Conservation (phyloP, 345 rosid species). For the Dovyalis caffra region DNA sequence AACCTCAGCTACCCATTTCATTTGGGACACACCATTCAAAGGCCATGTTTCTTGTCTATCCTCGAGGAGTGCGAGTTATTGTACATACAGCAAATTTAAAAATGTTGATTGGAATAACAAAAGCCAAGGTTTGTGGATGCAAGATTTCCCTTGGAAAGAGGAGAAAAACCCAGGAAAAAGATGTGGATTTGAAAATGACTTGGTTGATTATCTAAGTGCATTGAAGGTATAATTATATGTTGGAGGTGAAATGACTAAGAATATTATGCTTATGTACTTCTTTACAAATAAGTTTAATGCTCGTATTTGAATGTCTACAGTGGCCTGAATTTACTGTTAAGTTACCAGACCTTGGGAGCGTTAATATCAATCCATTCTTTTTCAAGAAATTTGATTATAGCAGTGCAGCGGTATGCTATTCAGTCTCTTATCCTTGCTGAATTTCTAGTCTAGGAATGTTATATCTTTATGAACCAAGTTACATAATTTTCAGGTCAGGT, state of each 20-base stretch:
- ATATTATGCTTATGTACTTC: background rate
- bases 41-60: constrained; percentile 88
- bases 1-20: constrained; percentile 83
- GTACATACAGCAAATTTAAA: constrained; percentile 90
- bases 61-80: constrained; percentile 72
- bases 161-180: constrained; percentile 40
- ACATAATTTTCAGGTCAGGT: constrained; percentile 55
- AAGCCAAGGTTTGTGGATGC: constrained; percentile 98
- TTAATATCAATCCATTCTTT: constrained; percentile 69
- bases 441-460: background rate
- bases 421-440: background rate
- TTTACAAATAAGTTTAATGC: background rate
- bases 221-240: constrained; percentile 56
- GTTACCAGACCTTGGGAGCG: constrained; percentile 54
- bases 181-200: constrained; percentile 78
- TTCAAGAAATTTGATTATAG: constrained; percentile 82
- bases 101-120: constrained; percentile 95
- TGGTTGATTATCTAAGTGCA: constrained; percentile 72
- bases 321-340: constrained; percentile 77
- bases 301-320: constrained; percentile 30
- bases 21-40: constrained; percentile 94
- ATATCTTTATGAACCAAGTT: background rate
- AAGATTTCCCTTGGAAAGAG: constrained; percentile 98
- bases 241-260: background rate
- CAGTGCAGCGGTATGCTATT: constrained; percentile 51